Base-by-base conservation (phyloP, 2,329 filamentous ascomycete species). In the Monilinia polystroma region DNA sequence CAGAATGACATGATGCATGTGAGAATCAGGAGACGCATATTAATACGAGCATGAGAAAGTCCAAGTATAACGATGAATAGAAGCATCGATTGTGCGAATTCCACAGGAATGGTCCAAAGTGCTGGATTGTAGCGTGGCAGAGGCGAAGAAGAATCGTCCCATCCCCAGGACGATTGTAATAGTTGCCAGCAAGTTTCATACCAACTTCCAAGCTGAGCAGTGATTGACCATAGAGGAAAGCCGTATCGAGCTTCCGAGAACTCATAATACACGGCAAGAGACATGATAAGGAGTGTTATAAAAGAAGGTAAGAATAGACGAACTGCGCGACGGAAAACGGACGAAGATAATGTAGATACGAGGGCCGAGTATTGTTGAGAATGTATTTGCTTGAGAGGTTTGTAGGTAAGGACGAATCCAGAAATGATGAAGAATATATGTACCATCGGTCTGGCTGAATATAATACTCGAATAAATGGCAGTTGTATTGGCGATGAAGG, bases 361-460 rank as follows among this genome's bases (percentile, higher is more conserved):
- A 79, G 77, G 11, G 75, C 74, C 20, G 76, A 75, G 63, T 76
- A 74, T 66, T 80, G 75, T 51, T 78, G 76, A 12, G 76, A 71
- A 65, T 79, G 80, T 10, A 81, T 77, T 43, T 77, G 75, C 63
- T 77, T 76, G 35, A 83, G 72, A 2, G 81, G 79, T 69, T 81
- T 80, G 70, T 79, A 78, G 10, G 80, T 78, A 29, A 84, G 76
- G 3, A 79, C 81, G 68, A 81, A 82, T 49, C 82, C 82, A 1
- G 81, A 83, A 47, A 84, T 81, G 70, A 83, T 78, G 73, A 83
- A 83, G 73, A 84, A 83, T 57, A 84, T 78, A 71, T 82, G 79
- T 3, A 84, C 82, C 80, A 82, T 81, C 11, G 81, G 80, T 23
- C 79, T 77, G 23, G 81, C 81, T 20, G 79, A 79, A 79, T 81